These are phyloP conservation scores for Aureobasidium sp. DNA, from an alignment of 2,329 filamentous ascomycete species.

Conservation along the genomic window DNA sequence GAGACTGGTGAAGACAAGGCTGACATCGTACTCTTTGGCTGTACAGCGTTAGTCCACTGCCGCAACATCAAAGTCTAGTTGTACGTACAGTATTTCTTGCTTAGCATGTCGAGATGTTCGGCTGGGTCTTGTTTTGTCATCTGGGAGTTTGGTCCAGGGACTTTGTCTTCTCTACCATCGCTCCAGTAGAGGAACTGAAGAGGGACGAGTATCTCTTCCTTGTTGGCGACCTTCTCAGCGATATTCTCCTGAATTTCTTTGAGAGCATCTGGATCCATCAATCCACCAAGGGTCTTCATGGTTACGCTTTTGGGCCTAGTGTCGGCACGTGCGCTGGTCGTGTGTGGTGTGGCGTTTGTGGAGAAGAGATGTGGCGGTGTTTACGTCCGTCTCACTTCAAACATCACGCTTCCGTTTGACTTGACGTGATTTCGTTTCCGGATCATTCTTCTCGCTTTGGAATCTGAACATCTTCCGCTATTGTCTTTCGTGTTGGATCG, in stretches of 20 bases:
- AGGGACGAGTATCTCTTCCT: background rate
- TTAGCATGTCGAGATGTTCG: background rate
- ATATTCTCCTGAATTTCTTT: background rate
- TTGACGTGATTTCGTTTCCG: background rate
- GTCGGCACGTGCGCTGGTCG: background rate
- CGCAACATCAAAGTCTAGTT: no score
- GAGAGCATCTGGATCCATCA: background rate
- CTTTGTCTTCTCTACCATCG: background rate
- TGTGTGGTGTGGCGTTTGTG: background rate
- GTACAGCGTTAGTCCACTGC: background rate
- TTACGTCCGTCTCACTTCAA: background rate
- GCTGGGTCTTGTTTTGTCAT: background rate
- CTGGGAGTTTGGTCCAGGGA: background rate
- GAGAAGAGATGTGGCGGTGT: background rate
- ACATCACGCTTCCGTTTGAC: background rate
- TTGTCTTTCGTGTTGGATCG: background rate
- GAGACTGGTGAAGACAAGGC: background rate
- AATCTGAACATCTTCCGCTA: background rate
- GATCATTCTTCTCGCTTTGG: background rate
- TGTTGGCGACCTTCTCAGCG: background rate
- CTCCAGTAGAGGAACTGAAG: background rate
- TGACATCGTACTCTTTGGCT: background rate
- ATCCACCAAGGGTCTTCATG: background rate
- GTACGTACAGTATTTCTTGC: background rate
- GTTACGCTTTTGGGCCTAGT: background rate